Evolutionary conservation across 2,329 filamentous ascomycete species (phyloP), one percentile per base, ranked within the genome.

Genomic region (Fusarium tanahbumbuense): DNA sequence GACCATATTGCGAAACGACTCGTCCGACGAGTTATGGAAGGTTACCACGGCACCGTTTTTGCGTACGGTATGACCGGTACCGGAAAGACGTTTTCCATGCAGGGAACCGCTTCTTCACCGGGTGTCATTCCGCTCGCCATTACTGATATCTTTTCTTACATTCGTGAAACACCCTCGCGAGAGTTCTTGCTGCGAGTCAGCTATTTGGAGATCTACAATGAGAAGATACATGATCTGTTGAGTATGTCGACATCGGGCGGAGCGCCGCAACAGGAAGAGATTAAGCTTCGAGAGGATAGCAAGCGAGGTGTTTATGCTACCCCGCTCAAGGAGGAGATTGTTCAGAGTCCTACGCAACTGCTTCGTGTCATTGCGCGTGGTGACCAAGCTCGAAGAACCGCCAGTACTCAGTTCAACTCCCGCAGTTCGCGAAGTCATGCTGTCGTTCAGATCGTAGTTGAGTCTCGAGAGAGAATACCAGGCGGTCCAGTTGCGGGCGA

Each of bases 31-130:
- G 96, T 99, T 52, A 99, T 99, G 96, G 96, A 99, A 83, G 96
- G 96, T 44, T 99, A 98, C 79, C 95, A 98, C 76, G 96, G 95
- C 63, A 99, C 96, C 2, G 96, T 99, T 25, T 98, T 99, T 79
- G 95, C 95, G 20, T 99, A 99, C 79, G 96, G 96, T 77, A 98
- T 98, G 94, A 99, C 96, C 6, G 96, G 96, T 67, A 98, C 96
- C 1, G 96, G 96, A 73, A 99, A 99, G 83, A 99, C 96, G 1
- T 99, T 98, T 79, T 98, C 95, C 41, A 99, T 99, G 96, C 96
- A 99, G 83, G 96, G 96, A 74, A 99, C 96, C 13, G 94, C 94
- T 47, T 93, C 93, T 5, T 97, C 94, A 41, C 96, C 96, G 2
- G 96, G 96, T 82, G 96, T 99, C 28, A 99, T 99, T 59, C 96